Conservation (phyloP, 2,329 filamentous ascomycete species). For the Amauroascus verrucosus region DNA sequence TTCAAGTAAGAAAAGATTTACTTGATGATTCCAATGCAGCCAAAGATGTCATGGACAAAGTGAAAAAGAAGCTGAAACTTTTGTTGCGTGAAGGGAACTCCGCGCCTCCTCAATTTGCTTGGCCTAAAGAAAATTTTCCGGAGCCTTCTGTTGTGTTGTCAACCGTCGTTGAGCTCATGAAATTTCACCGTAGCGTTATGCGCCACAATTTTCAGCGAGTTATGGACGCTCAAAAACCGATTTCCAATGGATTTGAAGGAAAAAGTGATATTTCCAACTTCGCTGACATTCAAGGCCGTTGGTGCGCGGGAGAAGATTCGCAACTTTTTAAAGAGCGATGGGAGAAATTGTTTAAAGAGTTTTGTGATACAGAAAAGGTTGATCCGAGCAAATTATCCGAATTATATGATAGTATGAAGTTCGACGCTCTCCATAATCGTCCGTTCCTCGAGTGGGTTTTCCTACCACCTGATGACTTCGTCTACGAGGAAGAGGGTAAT, state of each 20-base stretch:
- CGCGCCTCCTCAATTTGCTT: conserved; percentile 92
- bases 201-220: conserved; percentile 82
- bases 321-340: conserved; percentile 92
- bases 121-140: conserved; percentile 82
- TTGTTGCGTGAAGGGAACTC: conserved; percentile 85
- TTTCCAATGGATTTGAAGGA: conserved; percentile 16
- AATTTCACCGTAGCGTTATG: conserved; percentile 93
- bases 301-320: conserved; percentile 93
- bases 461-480: conserved; percentile 66
- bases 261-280: conserved; percentile 43
- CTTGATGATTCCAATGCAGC: conserved; percentile 96
- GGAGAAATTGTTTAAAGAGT: conserved; percentile 97
- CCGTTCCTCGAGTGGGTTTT: conserved; percentile 97
- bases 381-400: conserved; percentile 98
- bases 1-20: conserved; percentile 84
- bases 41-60: conserved; percentile 98
- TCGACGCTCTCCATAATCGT: conserved; percentile 91
- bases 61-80: conserved; percentile 97
- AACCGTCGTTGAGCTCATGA: conserved; percentile 90
- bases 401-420: conserved; percentile 99
- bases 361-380: conserved; percentile 93
- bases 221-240: conserved; percentile 34
- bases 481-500: conserved; percentile 54
- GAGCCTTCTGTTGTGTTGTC: conserved; percentile 89
- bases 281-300: conserved; percentile 70